A percentile compares a stretch with the other conserved stretches of the same genome.
Conservation (phyloP, 495 filamentous ascomycete species). For the Jackrogersella multiformis region DNA sequence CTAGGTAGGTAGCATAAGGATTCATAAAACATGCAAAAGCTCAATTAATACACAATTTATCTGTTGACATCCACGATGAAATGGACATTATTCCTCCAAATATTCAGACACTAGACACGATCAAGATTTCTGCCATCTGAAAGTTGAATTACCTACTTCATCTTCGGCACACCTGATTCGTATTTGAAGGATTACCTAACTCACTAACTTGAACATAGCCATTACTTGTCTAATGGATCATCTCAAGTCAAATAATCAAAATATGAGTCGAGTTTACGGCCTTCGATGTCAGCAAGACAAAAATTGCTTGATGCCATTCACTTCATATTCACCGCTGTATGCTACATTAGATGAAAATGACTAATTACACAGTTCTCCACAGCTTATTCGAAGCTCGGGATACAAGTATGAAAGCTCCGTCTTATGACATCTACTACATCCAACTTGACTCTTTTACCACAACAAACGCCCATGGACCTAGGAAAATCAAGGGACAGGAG, state of each 20-base stretch:
- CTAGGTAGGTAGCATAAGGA: background rate
- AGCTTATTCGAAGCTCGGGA: background rate
- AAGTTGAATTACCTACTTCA: background rate
- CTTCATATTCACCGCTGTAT: background rate
- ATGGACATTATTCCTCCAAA: too few relatives aligned
- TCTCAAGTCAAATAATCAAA: background rate
- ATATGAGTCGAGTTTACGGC: background rate
- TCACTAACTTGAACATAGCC: background rate
- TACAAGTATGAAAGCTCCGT: background rate
- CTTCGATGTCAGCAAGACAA: background rate
- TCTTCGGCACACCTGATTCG: background rate
- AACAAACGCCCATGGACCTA: conserved; percentile 12
- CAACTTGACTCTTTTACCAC: conserved; percentile 38
- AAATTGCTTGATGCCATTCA: background rate
- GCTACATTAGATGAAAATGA: background rate
- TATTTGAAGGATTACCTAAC: background rate
- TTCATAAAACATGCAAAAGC: too few relatives aligned
- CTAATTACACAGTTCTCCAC: background rate
- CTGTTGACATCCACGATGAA: too few relatives aligned
- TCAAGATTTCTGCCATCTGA: too few relatives aligned
- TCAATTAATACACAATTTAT: too few relatives aligned
- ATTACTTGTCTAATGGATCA: background rate
- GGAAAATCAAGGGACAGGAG: conserved; percentile 20
- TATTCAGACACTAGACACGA: too few relatives aligned
- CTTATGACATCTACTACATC: conserved; percentile 35